Base-by-base conservation (phyloP, 371 early-diverging fungal genomes). In the Polyrhizophydium stewartii region DNA sequence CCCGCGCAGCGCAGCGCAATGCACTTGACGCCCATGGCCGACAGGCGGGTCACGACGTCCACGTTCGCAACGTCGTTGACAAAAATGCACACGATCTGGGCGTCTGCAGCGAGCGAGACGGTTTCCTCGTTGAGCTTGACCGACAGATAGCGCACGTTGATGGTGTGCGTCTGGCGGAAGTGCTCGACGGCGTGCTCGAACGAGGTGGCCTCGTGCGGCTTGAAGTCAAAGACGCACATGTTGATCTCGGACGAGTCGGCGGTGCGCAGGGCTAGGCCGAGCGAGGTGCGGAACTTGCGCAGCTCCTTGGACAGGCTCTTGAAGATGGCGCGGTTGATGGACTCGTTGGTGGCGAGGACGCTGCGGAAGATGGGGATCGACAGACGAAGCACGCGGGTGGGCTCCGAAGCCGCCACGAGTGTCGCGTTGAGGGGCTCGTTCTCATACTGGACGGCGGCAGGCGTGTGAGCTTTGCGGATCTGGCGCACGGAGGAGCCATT, bases 1-100 rank as follows among this genome's bases (percentile, higher is more conserved):
- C 77, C 77, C 35, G 76, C 76, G 59, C 78, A 78, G n/a, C 78
- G 71, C 28, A 73, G 62, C 3, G 77, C 67, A 19, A 78, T 51
- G 53, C 74, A 60, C 62, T 74, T 28, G 19, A 71, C 65, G 41
- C 76, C 76, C 28, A 59, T 50, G 24, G 40, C 47, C 16, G 37
- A 43, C 21, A 78, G 65, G 7, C 28, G 40, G 27, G 62, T 55
- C 21, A 73, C 62, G 16, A 78, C 71, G 7, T 65, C 66, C 25
- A 62, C 62, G 46, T 33, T 61, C 22, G 66, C 65, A 1, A 43
- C 52, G 60, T 78, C 78, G 70, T 78, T 75, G 24, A 78, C 78
- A 58, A 78, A 78, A 53, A 71, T 66, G 66, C 70, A 76, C 41
- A 76, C 77, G 16, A 51, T 27, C 52, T 68, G 64, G 53, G 58